Conservation (phyloP, 306 rosid genomes). For the Prosopis cineraria region DNA sequence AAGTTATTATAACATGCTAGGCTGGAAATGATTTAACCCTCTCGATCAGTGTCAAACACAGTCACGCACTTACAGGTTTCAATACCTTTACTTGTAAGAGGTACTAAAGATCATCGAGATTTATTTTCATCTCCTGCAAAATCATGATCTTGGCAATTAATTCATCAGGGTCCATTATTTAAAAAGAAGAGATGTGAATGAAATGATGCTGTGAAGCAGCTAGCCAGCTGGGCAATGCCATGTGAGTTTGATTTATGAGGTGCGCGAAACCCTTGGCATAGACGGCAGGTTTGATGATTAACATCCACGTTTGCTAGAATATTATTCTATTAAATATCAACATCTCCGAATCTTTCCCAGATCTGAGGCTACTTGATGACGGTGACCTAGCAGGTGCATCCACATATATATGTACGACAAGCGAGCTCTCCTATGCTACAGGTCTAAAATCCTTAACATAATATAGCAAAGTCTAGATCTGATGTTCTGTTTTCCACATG, state of each 20-base stretch:
- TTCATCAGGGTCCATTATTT: conserved; percentile 22
- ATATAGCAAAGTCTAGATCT: conserved; percentile 36
- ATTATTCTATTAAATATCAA: conserved; percentile 20
- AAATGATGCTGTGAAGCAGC: conserved; percentile 12
- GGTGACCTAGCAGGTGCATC: conserved; percentile 49
- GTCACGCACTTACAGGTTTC: too few relatives aligned
- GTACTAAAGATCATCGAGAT: neutral
- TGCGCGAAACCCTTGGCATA: neutral
- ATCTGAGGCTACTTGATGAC: conserved; percentile 56
- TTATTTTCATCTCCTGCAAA: neutral
- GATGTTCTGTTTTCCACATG: conserved; percentile 18
- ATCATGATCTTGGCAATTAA: neutral
- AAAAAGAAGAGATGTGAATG: neutral
- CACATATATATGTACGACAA: conserved; percentile 51
- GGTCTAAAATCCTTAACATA: conserved; percentile 25
- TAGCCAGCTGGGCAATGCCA: neutral
- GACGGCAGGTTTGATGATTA: conserved; percentile 37
- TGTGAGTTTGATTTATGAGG: neutral
- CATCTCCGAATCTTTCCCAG: conserved; percentile 59
- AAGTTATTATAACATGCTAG: too few relatives aligned
- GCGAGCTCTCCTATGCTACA: conserved; percentile 26
- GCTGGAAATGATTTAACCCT: too few relatives aligned
- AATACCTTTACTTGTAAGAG: neutral
- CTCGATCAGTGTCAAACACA: too few relatives aligned
- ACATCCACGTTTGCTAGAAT: conserved; percentile 32